These are phyloP conservation scores for Tephrocybe sp. DNA, from an alignment of 768 basidiomycete species.

Conservation along the genomic window DNA sequence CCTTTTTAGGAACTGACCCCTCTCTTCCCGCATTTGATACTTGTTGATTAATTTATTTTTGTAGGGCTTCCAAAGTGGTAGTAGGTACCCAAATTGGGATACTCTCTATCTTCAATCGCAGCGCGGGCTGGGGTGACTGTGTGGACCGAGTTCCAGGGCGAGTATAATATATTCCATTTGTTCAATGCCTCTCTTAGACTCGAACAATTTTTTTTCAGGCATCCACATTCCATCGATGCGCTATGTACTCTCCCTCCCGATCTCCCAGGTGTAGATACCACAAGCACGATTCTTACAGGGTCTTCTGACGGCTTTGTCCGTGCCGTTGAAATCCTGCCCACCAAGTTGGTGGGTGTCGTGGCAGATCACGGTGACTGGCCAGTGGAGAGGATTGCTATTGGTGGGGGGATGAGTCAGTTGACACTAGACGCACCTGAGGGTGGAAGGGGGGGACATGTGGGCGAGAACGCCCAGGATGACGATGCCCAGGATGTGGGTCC, in stretches of 20 bases:
- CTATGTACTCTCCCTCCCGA: slow-evolving; percentile 69
- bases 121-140: slow-evolving; percentile 87
- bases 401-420: slow-evolving; percentile 33
- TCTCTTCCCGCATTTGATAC: slow-evolving; percentile 4
- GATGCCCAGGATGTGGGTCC: slow-evolving; percentile 17
- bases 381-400: slow-evolving; percentile 79
- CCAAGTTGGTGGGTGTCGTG: slow-evolving; percentile 85
- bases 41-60: slow-evolving; percentile 18
- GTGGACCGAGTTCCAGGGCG: slow-evolving; percentile 89
- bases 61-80: slow-evolving; percentile 73
- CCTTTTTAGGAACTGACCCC: not conserved
- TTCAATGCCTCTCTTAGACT: not conserved
- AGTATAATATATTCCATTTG: slow-evolving; percentile 18
- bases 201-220: slow-evolving; percentile 41
- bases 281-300: slow-evolving; percentile 78
- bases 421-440: slow-evolving; percentile 23
- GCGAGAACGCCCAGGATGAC: slow-evolving; percentile 10
- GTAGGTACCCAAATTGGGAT: slow-evolving; percentile 91
- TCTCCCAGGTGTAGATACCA: slow-evolving; percentile 57
- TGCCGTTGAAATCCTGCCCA: slow-evolving; percentile 84
- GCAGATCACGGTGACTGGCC: slow-evolving; percentile 92
- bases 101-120: slow-evolving; percentile 85
- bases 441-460: slow-evolving; percentile 8
- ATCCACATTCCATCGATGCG: slow-evolving; percentile 89
- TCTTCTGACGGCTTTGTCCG: slow-evolving; percentile 91